Base-by-base conservation (phyloP, 139 green algal species). In the Tetradesmus lagerheimii region DNA sequence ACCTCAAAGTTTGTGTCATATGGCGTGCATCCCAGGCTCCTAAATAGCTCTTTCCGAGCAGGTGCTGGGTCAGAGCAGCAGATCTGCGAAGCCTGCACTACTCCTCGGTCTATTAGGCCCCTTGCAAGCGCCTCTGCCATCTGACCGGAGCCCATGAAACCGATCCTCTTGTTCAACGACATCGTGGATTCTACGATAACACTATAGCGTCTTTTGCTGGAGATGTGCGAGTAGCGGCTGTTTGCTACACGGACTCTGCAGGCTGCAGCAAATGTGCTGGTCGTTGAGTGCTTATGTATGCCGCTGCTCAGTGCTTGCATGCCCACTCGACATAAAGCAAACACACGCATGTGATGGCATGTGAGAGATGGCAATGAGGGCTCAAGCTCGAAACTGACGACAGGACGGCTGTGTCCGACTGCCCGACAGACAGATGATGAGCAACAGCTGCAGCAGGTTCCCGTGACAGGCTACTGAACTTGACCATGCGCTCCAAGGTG, bases 51-150 rank as follows among this genome's bases (percentile, higher is more conserved):
- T 41, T 94, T 96, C 50, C 97, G 92, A 5, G 43, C 94, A 0
- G 82, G 67, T 34, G 89, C 91, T 12, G 94, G 94, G 89, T 99
- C 97, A 18, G 93, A 96, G 47, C 90, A 95, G 62, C 82, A 92
- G 3, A 99, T 95, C 50, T 94, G 88, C 4, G 89, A 88, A 0
- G 92, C 79, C 2, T 92, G 89, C 11, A 94, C 83, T 2, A 98
- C 91, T 6, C 94, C 94, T 41, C 93, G 93, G 39, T 93, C 88
- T n/a, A 98, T 95, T 64, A 99, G 97, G 9, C 97, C 97, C 0
- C 93, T 89, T 0, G 97, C 96, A 66, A 99, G 92, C 1, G 97
- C 97, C 91, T 99, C 97, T 0, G 97, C 97, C 97, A 99, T 99
- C 89, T 96, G 88, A 3, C 93, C 93, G 23, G 91, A 84, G n/a